These are phyloP conservation scores for Quercus tomentella DNA, from an alignment of 331 rosid genomes.

Conservation along the genomic window DNA sequence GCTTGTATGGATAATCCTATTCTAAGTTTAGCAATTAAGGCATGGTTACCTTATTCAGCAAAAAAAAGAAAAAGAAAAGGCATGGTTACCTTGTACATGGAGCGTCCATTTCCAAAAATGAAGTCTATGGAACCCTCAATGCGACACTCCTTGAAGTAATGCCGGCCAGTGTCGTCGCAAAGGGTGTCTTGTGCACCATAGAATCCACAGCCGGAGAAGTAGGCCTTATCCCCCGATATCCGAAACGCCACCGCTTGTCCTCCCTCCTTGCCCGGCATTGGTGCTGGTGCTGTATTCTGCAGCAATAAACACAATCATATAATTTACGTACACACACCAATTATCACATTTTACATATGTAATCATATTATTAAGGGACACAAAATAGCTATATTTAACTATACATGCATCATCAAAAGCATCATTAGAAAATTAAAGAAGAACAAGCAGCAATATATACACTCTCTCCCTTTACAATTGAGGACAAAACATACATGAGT, in stretches of 20 bases:
- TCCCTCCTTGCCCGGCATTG: conserved; percentile 94
- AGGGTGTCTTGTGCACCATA: conserved; percentile 89
- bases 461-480: no score
- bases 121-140: conserved; percentile 91
- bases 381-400: no score
- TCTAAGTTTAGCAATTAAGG: background rate
- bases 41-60: conserved; percentile 33
- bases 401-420: no score
- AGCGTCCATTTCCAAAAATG: conserved; percentile 89
- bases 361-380: no score
- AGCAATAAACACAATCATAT: background rate
- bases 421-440: no score
- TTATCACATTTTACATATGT: no score
- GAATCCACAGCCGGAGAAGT: conserved; percentile 81
- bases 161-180: conserved; percentile 86
- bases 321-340: no score
- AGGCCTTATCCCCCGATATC: conserved; percentile 87
- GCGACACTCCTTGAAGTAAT: conserved; percentile 84
- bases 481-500: no score
- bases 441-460: no score
- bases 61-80: background rate
- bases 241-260: conserved; percentile 93
- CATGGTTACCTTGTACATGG: conserved; percentile 68
- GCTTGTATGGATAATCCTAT: background rate
- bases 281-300: conserved; percentile 94